These are phyloP conservation scores for Diaporthe vexans DNA, from an alignment of 2,329 filamentous ascomycete species.

Conservation along the genomic window DNA sequence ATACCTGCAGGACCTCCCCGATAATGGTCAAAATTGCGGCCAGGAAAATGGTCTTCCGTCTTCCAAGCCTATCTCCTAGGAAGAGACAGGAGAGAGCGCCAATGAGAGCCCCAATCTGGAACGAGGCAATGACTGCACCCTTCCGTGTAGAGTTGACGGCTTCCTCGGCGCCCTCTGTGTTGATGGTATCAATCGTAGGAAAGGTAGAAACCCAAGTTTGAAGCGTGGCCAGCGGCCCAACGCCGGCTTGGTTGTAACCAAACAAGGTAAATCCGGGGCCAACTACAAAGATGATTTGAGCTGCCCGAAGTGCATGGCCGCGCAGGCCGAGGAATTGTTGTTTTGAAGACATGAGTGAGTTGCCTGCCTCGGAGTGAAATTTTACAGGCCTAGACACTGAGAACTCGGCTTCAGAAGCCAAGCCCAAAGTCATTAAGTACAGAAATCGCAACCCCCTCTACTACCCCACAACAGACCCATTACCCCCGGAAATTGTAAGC, in stretches of 20 bases:
- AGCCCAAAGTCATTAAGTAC: constrained; percentile 17
- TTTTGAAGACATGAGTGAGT: constrained; percentile 5
- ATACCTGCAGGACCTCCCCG: constrained; percentile 61
- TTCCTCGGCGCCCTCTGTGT: constrained; percentile 57
- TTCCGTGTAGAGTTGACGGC: constrained; percentile 53
- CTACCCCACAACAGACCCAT: neutral
- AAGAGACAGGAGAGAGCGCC: constrained; percentile 45
- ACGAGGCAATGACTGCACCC: constrained; percentile 45
- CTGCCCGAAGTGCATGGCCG: constrained; percentile 39
- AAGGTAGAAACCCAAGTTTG: constrained; percentile 58
- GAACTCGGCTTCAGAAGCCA: constrained; percentile 10
- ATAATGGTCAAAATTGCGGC: constrained; percentile 65
- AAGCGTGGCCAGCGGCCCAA: constrained; percentile 56
- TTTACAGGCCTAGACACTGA: neutral
- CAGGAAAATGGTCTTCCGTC: constrained; percentile 63
- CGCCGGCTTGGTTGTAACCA: constrained; percentile 66
- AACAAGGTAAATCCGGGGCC: constrained; percentile 58
- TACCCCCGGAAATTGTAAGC: neutral
- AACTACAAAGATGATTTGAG: constrained; percentile 44
- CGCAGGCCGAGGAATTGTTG: constrained; percentile 39
- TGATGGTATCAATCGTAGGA: constrained; percentile 62
- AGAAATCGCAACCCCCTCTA: neutral
- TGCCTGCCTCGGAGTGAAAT: neutral
- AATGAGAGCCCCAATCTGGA: constrained; percentile 45
- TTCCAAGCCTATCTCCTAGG: constrained; percentile 63